phyloP scores from a whole-genome alignment of 1,139 yeast species.

The Geotrichum aggregatum region DNA sequence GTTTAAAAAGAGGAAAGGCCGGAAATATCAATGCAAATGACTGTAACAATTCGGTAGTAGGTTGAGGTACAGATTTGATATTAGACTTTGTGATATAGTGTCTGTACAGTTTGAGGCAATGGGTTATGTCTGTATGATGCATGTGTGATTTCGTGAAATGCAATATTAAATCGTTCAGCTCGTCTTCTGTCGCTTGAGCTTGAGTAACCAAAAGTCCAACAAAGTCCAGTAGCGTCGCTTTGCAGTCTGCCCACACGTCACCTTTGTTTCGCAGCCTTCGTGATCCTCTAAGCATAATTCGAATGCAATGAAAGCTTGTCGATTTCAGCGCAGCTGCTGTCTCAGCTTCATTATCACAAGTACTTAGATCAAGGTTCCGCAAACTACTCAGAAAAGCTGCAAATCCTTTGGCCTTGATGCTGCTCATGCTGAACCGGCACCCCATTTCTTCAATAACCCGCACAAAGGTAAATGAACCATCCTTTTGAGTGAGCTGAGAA shows the following conservation, averaged over 20 bases:
- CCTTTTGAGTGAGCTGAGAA: neutral
- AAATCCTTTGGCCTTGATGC: neutral
- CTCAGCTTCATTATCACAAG: neutral
- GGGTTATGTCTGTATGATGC: neutral
- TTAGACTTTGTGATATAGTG: neutral
- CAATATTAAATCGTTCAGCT: neutral
- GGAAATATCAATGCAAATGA: neutral
- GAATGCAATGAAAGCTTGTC: neutral
- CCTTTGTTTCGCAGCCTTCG: neutral
- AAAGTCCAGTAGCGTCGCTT: neutral
- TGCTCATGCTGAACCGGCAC: neutral
- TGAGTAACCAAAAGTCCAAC: neutral
- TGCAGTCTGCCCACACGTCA: neutral
- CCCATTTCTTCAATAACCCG: neutral
- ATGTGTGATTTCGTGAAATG: neutral
- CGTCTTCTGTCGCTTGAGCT: neutral
- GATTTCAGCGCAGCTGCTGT: neutral
- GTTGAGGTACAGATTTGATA: neutral
- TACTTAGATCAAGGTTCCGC: neutral
- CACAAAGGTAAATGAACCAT: constrained; percentile 2
- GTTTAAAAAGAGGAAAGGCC: neutral
- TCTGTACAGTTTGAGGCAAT: neutral
- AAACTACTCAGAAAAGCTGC: neutral
- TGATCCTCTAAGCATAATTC: neutral
- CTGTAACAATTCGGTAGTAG: neutral